Base-by-base conservation (phyloP, 768 basidiomycete species). In the Lactifluus pinguis region DNA sequence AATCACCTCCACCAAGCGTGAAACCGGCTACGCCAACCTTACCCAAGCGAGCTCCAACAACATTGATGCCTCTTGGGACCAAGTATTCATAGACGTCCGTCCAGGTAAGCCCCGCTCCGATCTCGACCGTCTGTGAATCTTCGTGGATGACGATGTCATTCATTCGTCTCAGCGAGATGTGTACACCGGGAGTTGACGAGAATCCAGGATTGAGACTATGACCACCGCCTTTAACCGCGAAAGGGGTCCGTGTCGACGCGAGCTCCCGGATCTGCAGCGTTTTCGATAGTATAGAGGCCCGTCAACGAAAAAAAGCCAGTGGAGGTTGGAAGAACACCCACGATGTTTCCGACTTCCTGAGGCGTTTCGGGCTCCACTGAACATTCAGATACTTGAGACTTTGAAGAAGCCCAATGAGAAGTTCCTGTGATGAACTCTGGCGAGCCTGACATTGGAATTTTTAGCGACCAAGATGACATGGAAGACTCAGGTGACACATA, bases 141-240 rank as follows among this genome's bases (percentile, higher is more conserved):
- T 44, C 47, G 38, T 55, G 36, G 30, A 65, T 55, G 21, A 54
- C 41, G 29, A 63, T 59, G 0, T 56, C 44, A 11, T 50, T 63
- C 49, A 69, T 67, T 8, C 56, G 39, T 17, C 60, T 3, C 66
- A 69, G 59, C 1, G 66, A 55, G 15, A 69, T 67, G 7, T 68
- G 67, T 30, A 69, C 63, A 30, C 68, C 68, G 0, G 53, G 29
- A 3, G 68, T 69, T 15, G 68, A 69, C 44, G 66, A 69, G 56
- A 69, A 69, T 6, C 64, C 68, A 10, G 41, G 63, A 25, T 67
- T 67, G 7, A 44, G 11, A 1, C 61, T 10, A 36, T 69, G 68
- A 1, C 68, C 68, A 21, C 68, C 68, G 1, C 66, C 64, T 58
- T 69, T 69, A 19, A 69, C 60, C 50, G 59, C 59, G 9, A 60